Percentiles rank a stretch among this genome's conserved stretches.
Evolutionary conservation across 768 basidiomycete species (phyloP).

Genomic region (Boletus coccyginus): DNA sequence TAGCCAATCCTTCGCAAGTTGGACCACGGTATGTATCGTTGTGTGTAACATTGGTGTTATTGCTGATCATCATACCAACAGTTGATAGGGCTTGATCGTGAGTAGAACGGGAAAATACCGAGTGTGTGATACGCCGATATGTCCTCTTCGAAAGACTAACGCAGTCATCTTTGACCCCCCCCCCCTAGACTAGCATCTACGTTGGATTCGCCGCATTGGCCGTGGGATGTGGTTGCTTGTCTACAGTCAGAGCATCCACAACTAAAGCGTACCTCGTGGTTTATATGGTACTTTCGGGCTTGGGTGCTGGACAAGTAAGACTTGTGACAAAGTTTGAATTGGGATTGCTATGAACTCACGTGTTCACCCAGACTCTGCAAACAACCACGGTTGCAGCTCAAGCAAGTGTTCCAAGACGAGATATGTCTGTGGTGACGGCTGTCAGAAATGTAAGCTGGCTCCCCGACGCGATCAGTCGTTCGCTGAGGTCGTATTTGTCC

Average conservation of each 20-base stretch:
- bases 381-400: slow-evolving; percentile 73
- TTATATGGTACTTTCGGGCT: slow-evolving; percentile 57
- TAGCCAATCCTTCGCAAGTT: slow-evolving; percentile 58
- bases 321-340: slow-evolving; percentile 3
- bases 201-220: slow-evolving; percentile 68
- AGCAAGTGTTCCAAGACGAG: slow-evolving; percentile 63
- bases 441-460: slow-evolving; percentile 50
- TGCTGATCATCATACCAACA: neutral
- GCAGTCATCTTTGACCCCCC: neutral
- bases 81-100: slow-evolving; percentile 52
- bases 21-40: slow-evolving; percentile 42
- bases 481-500: neutral
- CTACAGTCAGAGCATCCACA: slow-evolving; percentile 53
- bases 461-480: neutral
- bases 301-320: slow-evolving; percentile 57
- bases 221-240: slow-evolving; percentile 67
- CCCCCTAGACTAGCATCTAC: slow-evolving; percentile 35
- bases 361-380: slow-evolving; percentile 43
- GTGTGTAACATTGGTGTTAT: neutral
- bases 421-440: slow-evolving; percentile 77
- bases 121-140: slow-evolving; percentile 28
- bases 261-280: slow-evolving; percentile 50
- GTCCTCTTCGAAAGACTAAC: neutral
- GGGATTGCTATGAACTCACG: neutral
- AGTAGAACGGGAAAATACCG: slow-evolving; percentile 64